These are phyloP conservation scores for Pilasporangium apinafurcum DNA, from an alignment of 352 stramenopile species.

Conservation along the genomic window DNA sequence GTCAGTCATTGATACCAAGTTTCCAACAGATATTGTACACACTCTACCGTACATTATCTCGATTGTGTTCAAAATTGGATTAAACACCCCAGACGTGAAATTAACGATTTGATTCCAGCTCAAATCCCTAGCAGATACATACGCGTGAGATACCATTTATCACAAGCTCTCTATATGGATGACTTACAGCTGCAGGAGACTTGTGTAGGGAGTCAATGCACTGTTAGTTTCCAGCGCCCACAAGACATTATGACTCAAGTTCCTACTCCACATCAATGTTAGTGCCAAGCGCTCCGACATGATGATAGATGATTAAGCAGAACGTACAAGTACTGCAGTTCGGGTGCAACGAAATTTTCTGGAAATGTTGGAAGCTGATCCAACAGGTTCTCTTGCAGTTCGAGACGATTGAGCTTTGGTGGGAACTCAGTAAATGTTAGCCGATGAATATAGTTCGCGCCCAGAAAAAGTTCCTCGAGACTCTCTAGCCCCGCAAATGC, in stretches of 20 bases:
- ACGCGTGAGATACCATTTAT: no score
- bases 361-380: slow-evolving; percentile 52
- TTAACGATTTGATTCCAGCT: slow-evolving; percentile 51
- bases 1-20: no score
- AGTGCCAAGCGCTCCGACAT: no score
- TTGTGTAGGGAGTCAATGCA: slow-evolving; percentile 31
- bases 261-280: slow-evolving; percentile 14
- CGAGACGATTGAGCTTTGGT: slow-evolving; percentile 26
- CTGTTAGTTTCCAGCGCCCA: slow-evolving; percentile 51
- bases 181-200: slow-evolving; percentile 39
- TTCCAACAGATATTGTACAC: neutral
- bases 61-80: slow-evolving; percentile 36
- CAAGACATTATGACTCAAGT: slow-evolving; percentile 57
- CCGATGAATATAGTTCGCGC: slow-evolving; percentile 39
- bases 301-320: neutral
- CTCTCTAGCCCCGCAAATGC: slow-evolving; percentile 39
- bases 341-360: slow-evolving; percentile 14
- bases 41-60: slow-evolving; percentile 28
- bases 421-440: slow-evolving; percentile 34
- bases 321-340: slow-evolving; percentile 42
- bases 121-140: slow-evolving; percentile 32
- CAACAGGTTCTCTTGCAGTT: slow-evolving; percentile 46
- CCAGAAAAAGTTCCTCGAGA: slow-evolving; percentile 32
- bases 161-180: no score
- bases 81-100: slow-evolving; percentile 44